phyloP scores from a whole-genome alignment of 257 asterid genomes.

The Cinchona pubescens region DNA sequence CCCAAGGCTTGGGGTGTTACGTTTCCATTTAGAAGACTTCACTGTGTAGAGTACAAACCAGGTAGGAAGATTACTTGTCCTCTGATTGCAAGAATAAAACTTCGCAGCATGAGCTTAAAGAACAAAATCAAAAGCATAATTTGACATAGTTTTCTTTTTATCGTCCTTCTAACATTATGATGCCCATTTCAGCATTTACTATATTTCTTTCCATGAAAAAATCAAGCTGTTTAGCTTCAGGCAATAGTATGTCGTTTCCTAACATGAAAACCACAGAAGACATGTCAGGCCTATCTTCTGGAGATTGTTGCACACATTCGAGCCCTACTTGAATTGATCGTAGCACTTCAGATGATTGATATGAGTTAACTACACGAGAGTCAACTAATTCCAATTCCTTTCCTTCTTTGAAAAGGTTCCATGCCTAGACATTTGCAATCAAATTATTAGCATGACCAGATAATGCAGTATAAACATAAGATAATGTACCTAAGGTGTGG shows the following conservation, averaged over 20 bases:
- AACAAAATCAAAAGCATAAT: no score
- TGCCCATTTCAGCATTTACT: neutral
- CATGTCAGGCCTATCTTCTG: constrained; percentile 41
- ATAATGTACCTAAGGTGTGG: no score
- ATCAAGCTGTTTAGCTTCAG: constrained; percentile 32
- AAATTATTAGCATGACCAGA: neutral
- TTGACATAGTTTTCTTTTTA: neutral
- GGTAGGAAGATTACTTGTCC: no score
- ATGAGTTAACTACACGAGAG: constrained; percentile 10
- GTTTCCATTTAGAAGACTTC: neutral
- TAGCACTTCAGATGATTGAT: constrained; percentile 16
- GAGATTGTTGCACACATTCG: constrained; percentile 34
- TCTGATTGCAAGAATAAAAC: neutral
- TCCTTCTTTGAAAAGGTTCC: constrained; percentile 26
- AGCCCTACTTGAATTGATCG: constrained; percentile 37
- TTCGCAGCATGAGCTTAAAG: neutral
- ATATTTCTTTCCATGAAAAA: constrained; percentile 26
- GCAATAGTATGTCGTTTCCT: constrained; percentile 26
- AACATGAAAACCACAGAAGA: constrained; percentile 33
- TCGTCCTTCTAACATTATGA: neutral
- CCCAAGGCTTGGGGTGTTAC: no score
- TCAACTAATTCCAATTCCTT: constrained; percentile 26
- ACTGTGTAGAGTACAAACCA: neutral
- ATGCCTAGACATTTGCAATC: constrained; percentile 26
- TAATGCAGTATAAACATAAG: no score